Evolutionary conservation across 2,329 filamentous ascomycete species (phyloP).

Genomic region (Colletotrichum endophyticum): DNA sequence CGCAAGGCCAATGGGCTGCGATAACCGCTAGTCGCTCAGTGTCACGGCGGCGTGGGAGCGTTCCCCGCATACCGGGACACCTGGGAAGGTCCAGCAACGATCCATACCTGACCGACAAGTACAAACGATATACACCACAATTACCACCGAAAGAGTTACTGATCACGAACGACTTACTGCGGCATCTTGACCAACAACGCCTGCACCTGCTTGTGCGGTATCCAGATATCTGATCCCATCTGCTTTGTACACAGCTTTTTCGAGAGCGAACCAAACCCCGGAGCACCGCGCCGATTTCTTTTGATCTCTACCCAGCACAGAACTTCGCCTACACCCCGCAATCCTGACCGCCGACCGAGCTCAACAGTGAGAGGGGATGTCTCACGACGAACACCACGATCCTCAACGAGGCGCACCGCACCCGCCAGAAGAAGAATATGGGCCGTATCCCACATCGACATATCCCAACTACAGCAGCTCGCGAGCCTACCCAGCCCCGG

Average conservation of each 20-base stretch:
- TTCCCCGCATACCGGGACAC: constrained; percentile 60
- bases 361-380: constrained; percentile 44
- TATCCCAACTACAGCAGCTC: constrained; percentile 24
- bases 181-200: neutral
- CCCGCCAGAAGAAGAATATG: constrained; percentile 39
- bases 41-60: constrained; percentile 63
- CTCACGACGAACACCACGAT: constrained; percentile 52
- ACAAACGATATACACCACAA: neutral
- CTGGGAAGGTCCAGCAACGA: constrained; percentile 17
- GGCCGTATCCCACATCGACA: constrained; percentile 29
- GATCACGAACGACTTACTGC: neutral
- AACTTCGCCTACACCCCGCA: neutral
- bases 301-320: neutral
- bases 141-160: neutral
- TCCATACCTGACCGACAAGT: neutral
- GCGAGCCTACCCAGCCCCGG: constrained; percentile 19
- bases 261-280: neutral
- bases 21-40: constrained; percentile 58
- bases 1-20: constrained; percentile 59
- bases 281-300: neutral
- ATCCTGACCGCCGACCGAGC: neutral
- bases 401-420: constrained; percentile 27
- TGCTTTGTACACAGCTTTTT: neutral
- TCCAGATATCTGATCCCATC: constrained; percentile 13
- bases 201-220: neutral